phyloP scores from a whole-genome alignment of 2,329 filamentous ascomycete genomes.

The Colletotrichum lentis region DNA sequence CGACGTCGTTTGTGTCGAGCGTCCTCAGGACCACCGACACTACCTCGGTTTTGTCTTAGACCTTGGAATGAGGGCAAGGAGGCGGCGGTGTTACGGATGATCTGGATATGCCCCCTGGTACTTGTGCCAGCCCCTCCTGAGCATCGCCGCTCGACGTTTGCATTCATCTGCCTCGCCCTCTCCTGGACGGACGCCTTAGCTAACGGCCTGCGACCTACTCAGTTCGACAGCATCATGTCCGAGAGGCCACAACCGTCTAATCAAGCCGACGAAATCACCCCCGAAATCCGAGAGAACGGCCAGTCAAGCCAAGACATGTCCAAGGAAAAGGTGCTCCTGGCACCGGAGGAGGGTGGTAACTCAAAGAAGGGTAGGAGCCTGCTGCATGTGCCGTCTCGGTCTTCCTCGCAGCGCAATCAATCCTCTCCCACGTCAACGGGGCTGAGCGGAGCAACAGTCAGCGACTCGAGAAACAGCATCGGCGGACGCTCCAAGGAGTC shows the following conservation, averaged over 20 bases:
- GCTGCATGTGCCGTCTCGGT: conserved; percentile 68
- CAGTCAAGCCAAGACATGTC: conserved; percentile 51
- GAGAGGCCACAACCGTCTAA: conserved; percentile 44
- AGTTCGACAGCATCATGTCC: conserved; percentile 44
- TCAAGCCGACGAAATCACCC: conserved; percentile 43
- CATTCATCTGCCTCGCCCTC: conserved; percentile 14
- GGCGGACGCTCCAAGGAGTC: conserved; percentile 71
- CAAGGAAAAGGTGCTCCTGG: conserved; percentile 54
- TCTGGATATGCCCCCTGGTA: conserved; percentile 16
- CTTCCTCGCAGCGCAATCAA: conserved; percentile 68
- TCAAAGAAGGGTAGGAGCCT: conserved; percentile 61
- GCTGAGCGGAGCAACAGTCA: conserved; percentile 66
- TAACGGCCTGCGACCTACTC: conserved; percentile 4
- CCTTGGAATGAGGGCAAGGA: conserved; percentile 33
- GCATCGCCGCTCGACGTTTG: conserved; percentile 23
- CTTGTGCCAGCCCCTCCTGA: conserved; percentile 30
- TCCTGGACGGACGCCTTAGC: conserved; percentile 26
- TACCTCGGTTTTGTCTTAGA: conserved; percentile 39
- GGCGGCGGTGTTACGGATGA: conserved; percentile 28
- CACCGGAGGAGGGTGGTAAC: conserved; percentile 53
- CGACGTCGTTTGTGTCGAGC: conserved; percentile 16
- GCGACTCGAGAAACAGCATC: conserved; percentile 68
- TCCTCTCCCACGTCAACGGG: conserved; percentile 67
- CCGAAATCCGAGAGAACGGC: conserved; percentile 41
- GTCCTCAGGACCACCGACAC: conserved; percentile 11